Evolutionary conservation across 441 rosid species (phyloP), one percentile per base, ranked within the genome.

Genomic region (Aquilaria agallochum): DNA sequence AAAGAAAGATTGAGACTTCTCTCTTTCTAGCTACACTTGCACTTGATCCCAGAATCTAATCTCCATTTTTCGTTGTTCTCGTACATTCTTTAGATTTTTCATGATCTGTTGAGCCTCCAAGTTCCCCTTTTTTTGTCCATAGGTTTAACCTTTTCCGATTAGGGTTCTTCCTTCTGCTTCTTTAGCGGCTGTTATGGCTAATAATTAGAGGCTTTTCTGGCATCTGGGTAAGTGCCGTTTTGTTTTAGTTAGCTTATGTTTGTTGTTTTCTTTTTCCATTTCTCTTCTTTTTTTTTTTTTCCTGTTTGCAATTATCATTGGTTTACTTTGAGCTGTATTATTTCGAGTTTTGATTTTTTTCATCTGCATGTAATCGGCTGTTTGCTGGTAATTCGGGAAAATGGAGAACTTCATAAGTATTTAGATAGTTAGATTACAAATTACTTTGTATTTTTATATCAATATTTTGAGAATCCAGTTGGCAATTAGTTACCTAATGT

Each of bases 1-100:
- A 40, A 40, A 40, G 10, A 40, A 40, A 40, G 9, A 40, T 7
- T 7, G 45, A 40, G 9, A 40, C 45, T 7, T 0, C 27, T 40
- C 31, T 5, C 8, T 11, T 50, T 33, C 14, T 55, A 34, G 33
- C 32, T 20, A 48, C 42, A 7, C 15, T 5, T 27, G 45, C 45
- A 52, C 40, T 50, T 52, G 65, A 62, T 62, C 65, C 57, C 20
- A 13, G 56, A 62, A 27, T 53, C 50, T 50, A 52, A n/a, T 42
- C 13, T 34, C 31, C 4, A 20, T 52, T 0, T 27, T 36, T 2
- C 2, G 11, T 52, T 52, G 31, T 30, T 5, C 30, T 27, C 13
- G 3, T 52, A 10, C 27, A 7, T n/a, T 31, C 27, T 20, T 31
- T 3, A 8, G 11, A 4, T 40, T 52, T 62, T 52, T 31, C 42